Base-by-base conservation (phyloP, 2,329 filamentous ascomycete genomes). In the Cryphonectria radicalis region DNA sequence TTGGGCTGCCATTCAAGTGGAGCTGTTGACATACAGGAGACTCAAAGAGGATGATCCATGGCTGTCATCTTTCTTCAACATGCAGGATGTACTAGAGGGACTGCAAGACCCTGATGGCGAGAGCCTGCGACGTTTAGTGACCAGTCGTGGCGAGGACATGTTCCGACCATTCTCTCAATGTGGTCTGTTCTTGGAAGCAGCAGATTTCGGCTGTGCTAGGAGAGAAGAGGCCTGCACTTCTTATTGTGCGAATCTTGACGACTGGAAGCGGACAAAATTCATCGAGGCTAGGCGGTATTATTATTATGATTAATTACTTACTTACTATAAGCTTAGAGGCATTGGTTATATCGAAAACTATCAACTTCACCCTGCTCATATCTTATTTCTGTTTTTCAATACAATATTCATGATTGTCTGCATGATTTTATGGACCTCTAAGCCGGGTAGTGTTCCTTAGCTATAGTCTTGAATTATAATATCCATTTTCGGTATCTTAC, bases 1-100 rank as follows among this genome's bases (percentile, higher is more conserved):
- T 55, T 63, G 67, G 67, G 67, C 59, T 63, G 60, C 67, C 17
- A 64, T 57, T 43, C 67, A 69, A 40, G 67, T 57, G 8, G 67
- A 69, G 32, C 1, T 69, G 0, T 57, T 64, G 13, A 64, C 25
- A 8, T 69, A 69, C 60, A 59, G 60, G 14, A 13, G 67, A 43
- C 43, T 69, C 59, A 1, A 32, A 13, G 55, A 59, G 13, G 25
- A 19, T 17, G 25, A 59, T 19, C 28, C 55, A 59, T 57, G 53
- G 53, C 25, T 57, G n/a, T 28, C 53, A 13, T 6, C 53, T 14
- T 28, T 28, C n/a, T 57, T 57, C 53, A 28, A 10, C 13, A 28
- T 57, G 53, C n/a, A 28, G 25, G 53, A 28, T 17, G 53, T 28
- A 25, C 25, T 57, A 28, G n/a, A 28, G 17, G 14, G 55, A 6